phyloP scores from a whole-genome alignment of 2,329 filamentous ascomycete genomes.

The Pseudopithomyces chartarum region DNA sequence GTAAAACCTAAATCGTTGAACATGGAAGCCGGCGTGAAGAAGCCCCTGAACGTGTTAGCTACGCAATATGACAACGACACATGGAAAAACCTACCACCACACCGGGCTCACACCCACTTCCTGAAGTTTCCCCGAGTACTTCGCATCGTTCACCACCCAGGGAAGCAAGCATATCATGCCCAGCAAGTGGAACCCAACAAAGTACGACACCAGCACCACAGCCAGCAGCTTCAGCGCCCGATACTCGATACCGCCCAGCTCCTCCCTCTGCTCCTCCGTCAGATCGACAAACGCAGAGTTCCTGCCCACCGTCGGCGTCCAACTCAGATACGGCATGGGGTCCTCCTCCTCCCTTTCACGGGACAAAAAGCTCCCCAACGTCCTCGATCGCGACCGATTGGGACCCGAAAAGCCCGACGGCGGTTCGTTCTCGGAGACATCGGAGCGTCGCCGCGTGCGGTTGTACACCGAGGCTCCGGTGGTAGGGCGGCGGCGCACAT shows the following conservation, averaged over 20 bases:
- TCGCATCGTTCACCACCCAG: conserved; percentile 72
- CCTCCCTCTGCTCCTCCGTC: conserved; percentile 88
- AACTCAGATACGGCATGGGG: conserved; percentile 87
- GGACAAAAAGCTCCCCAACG: conserved; percentile 64
- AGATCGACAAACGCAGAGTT: conserved; percentile 93
- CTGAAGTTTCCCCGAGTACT: conserved; percentile 67
- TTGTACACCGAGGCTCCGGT: conserved; percentile 40
- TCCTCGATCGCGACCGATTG: conserved; percentile 51
- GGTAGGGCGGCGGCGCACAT: conserved; percentile 41
- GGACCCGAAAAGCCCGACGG: conserved; percentile 28
- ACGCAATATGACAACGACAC: neutral
- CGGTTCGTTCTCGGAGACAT: conserved; percentile 7
- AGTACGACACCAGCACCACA: conserved; percentile 77
- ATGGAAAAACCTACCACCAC: conserved; percentile 69
- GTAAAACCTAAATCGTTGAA: conserved; percentile 97
- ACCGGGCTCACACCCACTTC: conserved; percentile 65
- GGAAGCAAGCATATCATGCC: conserved; percentile 75
- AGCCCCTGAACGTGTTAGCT: conserved; percentile 54
- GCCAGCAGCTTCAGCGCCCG: conserved; percentile 86
- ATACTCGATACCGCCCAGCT: conserved; percentile 95
- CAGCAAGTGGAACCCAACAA: conserved; percentile 79
- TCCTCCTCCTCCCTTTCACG: conserved; percentile 58
- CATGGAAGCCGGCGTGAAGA: conserved; percentile 85
- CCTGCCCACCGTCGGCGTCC: conserved; percentile 86
- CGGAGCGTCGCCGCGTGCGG: conserved; percentile 9